Evolutionary conservation across 805 yeast species (phyloP).

Genomic region (Candida nemodendra): DNA sequence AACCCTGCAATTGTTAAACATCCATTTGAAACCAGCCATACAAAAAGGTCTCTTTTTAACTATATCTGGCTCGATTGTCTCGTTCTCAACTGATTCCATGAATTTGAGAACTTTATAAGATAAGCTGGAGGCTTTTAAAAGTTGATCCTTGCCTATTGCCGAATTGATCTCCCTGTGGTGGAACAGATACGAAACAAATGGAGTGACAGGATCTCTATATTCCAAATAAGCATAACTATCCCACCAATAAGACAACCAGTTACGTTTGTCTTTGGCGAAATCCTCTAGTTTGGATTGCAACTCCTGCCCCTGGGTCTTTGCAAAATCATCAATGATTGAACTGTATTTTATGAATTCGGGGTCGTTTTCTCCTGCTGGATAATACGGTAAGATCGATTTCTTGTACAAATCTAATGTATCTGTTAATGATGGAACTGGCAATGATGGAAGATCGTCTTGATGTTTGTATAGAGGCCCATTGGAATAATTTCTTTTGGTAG

Average conservation of each 20-base stretch:
- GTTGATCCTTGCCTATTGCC: conserved; percentile 57
- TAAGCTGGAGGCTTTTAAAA: conserved; percentile 74
- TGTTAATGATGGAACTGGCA: conserved; percentile 83
- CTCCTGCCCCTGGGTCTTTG: conserved; percentile 60
- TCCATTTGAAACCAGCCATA: conserved; percentile 87
- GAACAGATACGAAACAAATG: conserved; percentile 89
- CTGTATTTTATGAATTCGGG: conserved; percentile 39
- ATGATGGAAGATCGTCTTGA: conserved; percentile 72
- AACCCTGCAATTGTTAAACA: conserved; percentile 87
- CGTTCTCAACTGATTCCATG: conserved; percentile 62
- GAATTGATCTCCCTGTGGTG: conserved; percentile 70
- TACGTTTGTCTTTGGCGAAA: conserved; percentile 58
- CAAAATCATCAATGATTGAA: conserved; percentile 63
- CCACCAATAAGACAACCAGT: conserved; percentile 94
- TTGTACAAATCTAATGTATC: conserved; percentile 71
- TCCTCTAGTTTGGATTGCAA: conserved; percentile 65
- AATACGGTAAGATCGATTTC: conserved; percentile 68
- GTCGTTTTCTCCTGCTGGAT: conserved; percentile 48
- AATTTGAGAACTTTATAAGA: conserved; percentile 67
- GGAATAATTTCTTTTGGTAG: conserved; percentile 1
- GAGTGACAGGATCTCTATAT: conserved; percentile 92
- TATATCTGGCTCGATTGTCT: conserved; percentile 79
- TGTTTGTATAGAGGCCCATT: conserved; percentile 70
- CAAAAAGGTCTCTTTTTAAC: conserved; percentile 77
- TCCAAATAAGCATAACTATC: conserved; percentile 89